Conservation (phyloP, 495 filamentous ascomycete genomes). For the Emericellopsis terricola region DNA sequence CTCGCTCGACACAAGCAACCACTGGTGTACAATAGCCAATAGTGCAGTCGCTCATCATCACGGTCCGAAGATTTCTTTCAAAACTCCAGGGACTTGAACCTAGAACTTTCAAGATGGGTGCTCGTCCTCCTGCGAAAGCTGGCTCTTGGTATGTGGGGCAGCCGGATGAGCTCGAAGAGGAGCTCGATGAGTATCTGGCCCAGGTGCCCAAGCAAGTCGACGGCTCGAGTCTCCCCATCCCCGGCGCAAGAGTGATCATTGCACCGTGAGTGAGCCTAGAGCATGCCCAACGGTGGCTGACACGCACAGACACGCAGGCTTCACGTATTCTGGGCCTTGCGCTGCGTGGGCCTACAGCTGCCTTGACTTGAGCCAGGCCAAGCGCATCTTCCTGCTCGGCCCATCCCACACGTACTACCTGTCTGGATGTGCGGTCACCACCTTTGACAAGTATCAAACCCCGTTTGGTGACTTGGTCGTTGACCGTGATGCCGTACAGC, state of each 20-base stretch:
- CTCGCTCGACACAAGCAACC: no score
- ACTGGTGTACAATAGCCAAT: no score
- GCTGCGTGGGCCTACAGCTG: constrained; percentile 91
- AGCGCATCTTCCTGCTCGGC: constrained; percentile 85
- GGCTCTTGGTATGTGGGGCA: constrained; percentile 75
- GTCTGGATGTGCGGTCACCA: constrained; percentile 56
- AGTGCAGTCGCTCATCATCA: no score
- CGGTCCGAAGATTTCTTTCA: no score
- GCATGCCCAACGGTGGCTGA: no score
- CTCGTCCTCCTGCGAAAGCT: constrained; percentile 28
- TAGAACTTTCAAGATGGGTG: not conserved
- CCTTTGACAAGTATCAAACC: constrained; percentile 59
- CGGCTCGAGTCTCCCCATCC: constrained; percentile 42
- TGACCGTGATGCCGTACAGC: constrained; percentile 45
- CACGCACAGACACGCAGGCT: constrained; percentile 94
- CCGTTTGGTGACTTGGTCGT: constrained; percentile 67
- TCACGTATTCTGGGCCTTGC: constrained; percentile 83
- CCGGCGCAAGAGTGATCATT: constrained; percentile 76
- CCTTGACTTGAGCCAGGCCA: constrained; percentile 62
- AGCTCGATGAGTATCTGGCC: constrained; percentile 68
- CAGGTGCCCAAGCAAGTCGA: constrained; percentile 49
- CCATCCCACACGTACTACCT: constrained; percentile 85
- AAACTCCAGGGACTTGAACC: no score
- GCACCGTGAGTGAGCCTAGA: constrained; percentile 56
- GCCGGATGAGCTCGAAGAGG: constrained; percentile 34